Evolutionary conservation across 352 stramenopile species (phyloP).

Genomic region (Globisporangium parvum): DNA sequence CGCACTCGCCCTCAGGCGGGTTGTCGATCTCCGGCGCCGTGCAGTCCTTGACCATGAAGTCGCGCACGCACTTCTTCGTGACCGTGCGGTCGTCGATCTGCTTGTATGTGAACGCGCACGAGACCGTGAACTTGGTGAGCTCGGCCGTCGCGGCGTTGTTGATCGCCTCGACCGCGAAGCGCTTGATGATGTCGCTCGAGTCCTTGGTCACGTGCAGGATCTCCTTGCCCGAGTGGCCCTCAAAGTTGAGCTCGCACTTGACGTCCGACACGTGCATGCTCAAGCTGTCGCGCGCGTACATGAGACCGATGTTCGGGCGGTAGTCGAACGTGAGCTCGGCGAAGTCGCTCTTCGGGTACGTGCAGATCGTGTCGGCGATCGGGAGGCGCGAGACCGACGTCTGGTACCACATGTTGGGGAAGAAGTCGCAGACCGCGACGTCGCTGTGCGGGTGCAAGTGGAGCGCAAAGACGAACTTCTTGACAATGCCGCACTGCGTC

Average conservation of each 20-base stretch:
- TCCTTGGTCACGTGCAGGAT: conserved; percentile 31
- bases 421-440: conserved; percentile 43
- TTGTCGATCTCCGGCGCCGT: conserved; percentile 42
- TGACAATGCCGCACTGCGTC: conserved; percentile 47
- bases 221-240: conserved; percentile 17
- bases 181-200: conserved; percentile 38
- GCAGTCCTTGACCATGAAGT: conserved; percentile 58
- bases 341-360: conserved; percentile 55
- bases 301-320: conserved; percentile 36
- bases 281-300: conserved; percentile 28
- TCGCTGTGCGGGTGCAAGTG: conserved; percentile 42
- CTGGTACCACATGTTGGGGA: conserved; percentile 71
- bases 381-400: conserved; percentile 26
- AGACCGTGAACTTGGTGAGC: conserved; percentile 35
- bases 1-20: conserved; percentile 29
- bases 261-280: conserved; percentile 37
- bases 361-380: conserved; percentile 30
- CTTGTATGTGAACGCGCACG: conserved; percentile 53
- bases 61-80: conserved; percentile 27
- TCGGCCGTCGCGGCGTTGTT: conserved; percentile 29
- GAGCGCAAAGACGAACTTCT: conserved; percentile 40
- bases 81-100: conserved; percentile 16
- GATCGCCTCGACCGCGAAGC: conserved; percentile 51
- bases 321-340: conserved; percentile 63
- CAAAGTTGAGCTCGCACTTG: conserved; percentile 27